Evolutionary conservation across 2,329 filamentous ascomycete genomes (phyloP), one percentile per base, ranked within the genome.

Genomic region (Trichophyton schoenleinii): DNA sequence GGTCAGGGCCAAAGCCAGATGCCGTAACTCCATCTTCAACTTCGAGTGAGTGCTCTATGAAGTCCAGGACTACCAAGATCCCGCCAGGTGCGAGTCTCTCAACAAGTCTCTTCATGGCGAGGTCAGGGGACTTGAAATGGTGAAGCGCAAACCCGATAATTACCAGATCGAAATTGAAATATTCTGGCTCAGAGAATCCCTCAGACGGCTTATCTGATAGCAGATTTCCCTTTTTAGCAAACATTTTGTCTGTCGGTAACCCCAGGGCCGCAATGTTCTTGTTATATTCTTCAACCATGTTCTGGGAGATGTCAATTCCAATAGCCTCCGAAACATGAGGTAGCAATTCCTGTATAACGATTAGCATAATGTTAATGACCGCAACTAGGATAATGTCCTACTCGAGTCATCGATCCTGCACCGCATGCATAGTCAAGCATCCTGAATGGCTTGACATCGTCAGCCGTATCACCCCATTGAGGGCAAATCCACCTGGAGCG

Each of bases 401-500:
- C 85, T 71, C 81, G 79, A 11, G 86, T 86, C 64, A 88, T 77
- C 60, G 83, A 72, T 1, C 87, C 87, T 4, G 86, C 85, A 7
- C 88, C 88, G 69, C 87, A 91, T 15, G 88, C 88, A 72, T 91
- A 91, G 70, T 91, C 88, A 1, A 91, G 76, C 20, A 89, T 73
- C 53, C 80, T 79, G 48, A 83, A 62, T 36, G 67, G 66, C 28
- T 69, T 67, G 18, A 65, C 68, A 22, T 68, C 68, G n/a, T 66
- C 68, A 8, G 66, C 61, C 44, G 67, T 65, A 60, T 73, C 70
- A 11, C 62, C 67, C 73, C 83, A 85, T 60, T 81, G 77, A 25
- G 83, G 79, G 48, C 83, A 84, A 62, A 89, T 81, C 76, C 87
- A 88, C 59, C 80, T 76, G 4, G 81, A 76, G 36, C 79, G 78